A percentile compares a stretch with the other conserved stretches of the same genome.
Conservation (phyloP, 1,284 basidiomycete species). For the Hemileia vastatrix region DNA sequence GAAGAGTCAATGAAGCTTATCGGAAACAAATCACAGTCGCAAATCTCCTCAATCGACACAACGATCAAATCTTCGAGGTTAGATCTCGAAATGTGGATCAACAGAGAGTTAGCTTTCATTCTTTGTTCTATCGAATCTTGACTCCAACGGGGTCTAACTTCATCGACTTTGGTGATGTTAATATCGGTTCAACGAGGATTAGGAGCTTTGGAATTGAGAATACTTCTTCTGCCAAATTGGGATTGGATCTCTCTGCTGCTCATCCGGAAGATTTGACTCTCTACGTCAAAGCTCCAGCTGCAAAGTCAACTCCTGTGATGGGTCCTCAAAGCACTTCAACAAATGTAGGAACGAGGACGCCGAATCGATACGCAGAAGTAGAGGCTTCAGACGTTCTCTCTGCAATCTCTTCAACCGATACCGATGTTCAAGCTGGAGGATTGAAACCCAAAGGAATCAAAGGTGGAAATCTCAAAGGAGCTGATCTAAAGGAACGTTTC, state of each 20-base stretch:
- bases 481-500: slow-evolving; percentile 47
- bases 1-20: slow-evolving; percentile 49
- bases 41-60: slow-evolving; percentile 41
- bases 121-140: slow-evolving; percentile 50
- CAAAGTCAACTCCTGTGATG: no score
- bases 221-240: slow-evolving; percentile 43
- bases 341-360: slow-evolving; percentile 3
- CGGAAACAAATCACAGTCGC: slow-evolving; percentile 47
- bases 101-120: slow-evolving; percentile 50
- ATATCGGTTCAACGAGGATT: slow-evolving; percentile 48
- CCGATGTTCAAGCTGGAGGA: no score
- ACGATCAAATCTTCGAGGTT: slow-evolving; percentile 48
- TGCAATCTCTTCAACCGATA: not conserved
- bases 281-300: slow-evolving; percentile 46
- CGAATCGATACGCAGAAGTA: not conserved
- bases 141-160: slow-evolving; percentile 50
- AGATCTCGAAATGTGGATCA: slow-evolving; percentile 49
- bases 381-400: slow-evolving; percentile 30
- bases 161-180: slow-evolving; percentile 50
- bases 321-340: not conserved
- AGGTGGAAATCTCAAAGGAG: no score
- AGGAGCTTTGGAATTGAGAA: slow-evolving; percentile 49
- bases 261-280: slow-evolving; percentile 50
- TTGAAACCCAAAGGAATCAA: not conserved
- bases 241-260: slow-evolving; percentile 48